These are phyloP conservation scores for Nigrospora sphaerica DNA, from an alignment of 2,329 filamentous ascomycete species.

Conservation along the genomic window DNA sequence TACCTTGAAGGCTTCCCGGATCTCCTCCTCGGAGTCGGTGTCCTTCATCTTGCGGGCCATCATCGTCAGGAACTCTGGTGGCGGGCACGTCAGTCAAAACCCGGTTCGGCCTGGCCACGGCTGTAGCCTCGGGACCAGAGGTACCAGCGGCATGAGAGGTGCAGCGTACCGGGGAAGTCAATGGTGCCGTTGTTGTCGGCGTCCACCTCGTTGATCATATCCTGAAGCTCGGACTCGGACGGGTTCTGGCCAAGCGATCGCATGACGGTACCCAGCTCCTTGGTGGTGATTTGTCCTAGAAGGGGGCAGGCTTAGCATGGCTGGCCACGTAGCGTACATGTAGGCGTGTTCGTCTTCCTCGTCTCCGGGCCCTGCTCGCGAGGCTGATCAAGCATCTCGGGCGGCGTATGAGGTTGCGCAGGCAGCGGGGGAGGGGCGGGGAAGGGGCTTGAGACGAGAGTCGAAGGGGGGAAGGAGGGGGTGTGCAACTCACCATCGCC, in stretches of 20 bases:
- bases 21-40: constrained; percentile 86
- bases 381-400: no score
- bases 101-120: background rate
- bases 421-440: no score
- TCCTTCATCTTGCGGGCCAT: constrained; percentile 95
- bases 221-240: constrained; percentile 82
- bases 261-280: constrained; percentile 87
- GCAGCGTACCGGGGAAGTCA: constrained; percentile 71
- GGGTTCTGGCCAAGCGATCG: constrained; percentile 85
- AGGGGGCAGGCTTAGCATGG: background rate
- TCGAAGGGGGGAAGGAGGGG: background rate
- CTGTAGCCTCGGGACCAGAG: background rate
- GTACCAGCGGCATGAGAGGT: no score
- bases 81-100: background rate
- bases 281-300: constrained; percentile 82
- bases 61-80: constrained; percentile 79
- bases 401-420: no score
- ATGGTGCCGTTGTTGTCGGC: constrained; percentile 91
- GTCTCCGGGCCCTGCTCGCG: background rate
- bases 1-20: constrained; percentile 83
- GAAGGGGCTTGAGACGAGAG: no score
- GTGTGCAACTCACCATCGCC: constrained; percentile 64
- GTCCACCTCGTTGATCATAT: constrained; percentile 93
- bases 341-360: background rate
- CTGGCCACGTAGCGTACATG: background rate